phyloP scores from a whole-genome alignment of 2,329 filamentous ascomycete genomes.

The Epichloe typhina region DNA sequence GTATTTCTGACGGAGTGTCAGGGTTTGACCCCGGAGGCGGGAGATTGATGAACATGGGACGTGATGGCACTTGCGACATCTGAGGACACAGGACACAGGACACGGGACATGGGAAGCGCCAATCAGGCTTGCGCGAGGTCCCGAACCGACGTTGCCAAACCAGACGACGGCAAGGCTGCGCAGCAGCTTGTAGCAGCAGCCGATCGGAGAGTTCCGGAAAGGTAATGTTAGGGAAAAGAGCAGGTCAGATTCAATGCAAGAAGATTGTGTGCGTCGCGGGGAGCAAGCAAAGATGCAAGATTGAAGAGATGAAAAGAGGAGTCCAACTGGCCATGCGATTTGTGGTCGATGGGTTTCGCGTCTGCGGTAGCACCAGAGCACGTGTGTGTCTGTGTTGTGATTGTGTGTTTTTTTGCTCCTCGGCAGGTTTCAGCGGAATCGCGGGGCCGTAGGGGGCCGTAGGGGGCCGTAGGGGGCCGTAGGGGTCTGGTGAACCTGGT shows the following conservation, averaged over 20 bases:
- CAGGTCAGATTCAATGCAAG: not conserved
- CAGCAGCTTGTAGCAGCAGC: not conserved
- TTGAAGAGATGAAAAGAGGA: not conserved
- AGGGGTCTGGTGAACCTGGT: no score
- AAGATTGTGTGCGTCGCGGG: not conserved
- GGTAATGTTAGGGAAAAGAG: not conserved
- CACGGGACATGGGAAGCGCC: not conserved
- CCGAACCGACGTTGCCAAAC: no score
- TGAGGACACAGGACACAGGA: not conserved
- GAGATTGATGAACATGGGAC: constrained; percentile 67
- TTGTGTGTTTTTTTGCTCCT: not conserved
- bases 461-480: no score
- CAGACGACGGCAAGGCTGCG: not conserved
- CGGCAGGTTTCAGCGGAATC: not conserved
- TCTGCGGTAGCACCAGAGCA: no score
- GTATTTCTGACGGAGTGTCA: constrained; percentile 78
- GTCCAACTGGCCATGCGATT: not conserved
- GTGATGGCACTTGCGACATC: constrained; percentile 28
- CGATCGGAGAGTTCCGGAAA: not conserved
- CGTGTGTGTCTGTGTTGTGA: no score
- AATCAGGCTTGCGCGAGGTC: not conserved
- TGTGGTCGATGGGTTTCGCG: not conserved
- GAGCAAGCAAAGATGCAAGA: not conserved
- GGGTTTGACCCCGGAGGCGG: constrained; percentile 71
- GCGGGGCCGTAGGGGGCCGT: not conserved